Conservation (phyloP, 805 yeast genomes). For the Lachancea fermentati region DNA sequence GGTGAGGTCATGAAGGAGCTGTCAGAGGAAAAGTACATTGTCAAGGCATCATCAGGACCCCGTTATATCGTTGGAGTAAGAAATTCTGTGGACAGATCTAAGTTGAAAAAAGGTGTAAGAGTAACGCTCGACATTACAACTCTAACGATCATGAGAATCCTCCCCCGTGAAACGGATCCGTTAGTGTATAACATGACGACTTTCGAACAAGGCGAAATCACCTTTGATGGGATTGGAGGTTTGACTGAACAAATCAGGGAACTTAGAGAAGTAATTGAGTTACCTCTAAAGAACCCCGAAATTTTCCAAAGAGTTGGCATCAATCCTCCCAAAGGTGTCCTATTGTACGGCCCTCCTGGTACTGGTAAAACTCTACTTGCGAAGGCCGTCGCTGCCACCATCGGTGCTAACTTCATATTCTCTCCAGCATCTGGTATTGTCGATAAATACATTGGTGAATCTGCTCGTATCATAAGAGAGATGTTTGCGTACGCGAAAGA, state of each 20-base stretch:
- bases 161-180: constrained; percentile 98
- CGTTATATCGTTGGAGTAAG: constrained; percentile 97
- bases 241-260: constrained; percentile 92
- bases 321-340: constrained; percentile 97
- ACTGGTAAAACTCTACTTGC: constrained; percentile 96
- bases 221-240: constrained; percentile 95
- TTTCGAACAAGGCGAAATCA: constrained; percentile 94
- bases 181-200: constrained; percentile 97
- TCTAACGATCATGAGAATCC: constrained; percentile 90
- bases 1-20: constrained; percentile 95
- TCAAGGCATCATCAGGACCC: constrained; percentile 95
- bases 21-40: constrained; percentile 91
- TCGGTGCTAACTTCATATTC: constrained; percentile 95
- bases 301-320: constrained; percentile 92
- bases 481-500: constrained; percentile 98
- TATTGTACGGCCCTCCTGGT: constrained; percentile 97
- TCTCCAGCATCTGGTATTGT: constrained; percentile 99
- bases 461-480: constrained; percentile 93
- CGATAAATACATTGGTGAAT: constrained; percentile 96
- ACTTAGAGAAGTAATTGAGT: constrained; percentile 93
- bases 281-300: constrained; percentile 96
- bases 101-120: constrained; percentile 86
- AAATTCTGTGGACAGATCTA: constrained; percentile 79
- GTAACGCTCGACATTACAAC: constrained; percentile 98
- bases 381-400: constrained; percentile 97